Percentiles rank a stretch among this genome's conserved stretches.
phyloP scores from a whole-genome alignment of 1,284 basidiomycete species.

The Flammula alnicola region DNA sequence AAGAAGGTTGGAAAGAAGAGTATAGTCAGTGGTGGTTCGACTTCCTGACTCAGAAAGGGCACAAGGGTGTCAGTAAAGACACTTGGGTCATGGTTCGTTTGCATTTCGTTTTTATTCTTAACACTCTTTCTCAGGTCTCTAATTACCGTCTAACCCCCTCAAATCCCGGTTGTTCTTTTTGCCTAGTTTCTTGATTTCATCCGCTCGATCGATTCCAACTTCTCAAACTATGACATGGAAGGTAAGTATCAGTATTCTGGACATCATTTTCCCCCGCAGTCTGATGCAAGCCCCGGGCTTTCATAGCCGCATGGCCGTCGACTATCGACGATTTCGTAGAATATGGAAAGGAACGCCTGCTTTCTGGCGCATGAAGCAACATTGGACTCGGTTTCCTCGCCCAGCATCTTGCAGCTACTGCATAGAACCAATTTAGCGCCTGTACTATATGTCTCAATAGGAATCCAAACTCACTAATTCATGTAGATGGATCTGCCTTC shows the following conservation, averaged over 20 bases:
- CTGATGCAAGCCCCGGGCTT: too few relatives aligned
- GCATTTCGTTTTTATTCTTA: conserved; percentile 7
- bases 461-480: not conserved
- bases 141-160: not conserved
- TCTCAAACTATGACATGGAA: conserved; percentile 85
- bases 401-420: too few relatives aligned
- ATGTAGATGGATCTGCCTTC: too few relatives aligned
- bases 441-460: conserved; percentile 5
- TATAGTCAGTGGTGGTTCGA: conserved; percentile 87
- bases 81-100: conserved; percentile 86
- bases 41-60: conserved; percentile 73
- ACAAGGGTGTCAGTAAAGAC: conserved; percentile 90
- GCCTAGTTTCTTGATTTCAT: conserved; percentile 82
- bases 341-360: conserved; percentile 54
- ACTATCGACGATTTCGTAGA: conserved; percentile 89
- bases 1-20: conserved; percentile 64
- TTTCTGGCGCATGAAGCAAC: conserved; percentile 15
- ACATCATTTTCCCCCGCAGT: too few relatives aligned
- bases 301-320: conserved; percentile 84
- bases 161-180: conserved; percentile 4
- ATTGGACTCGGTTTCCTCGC: not conserved
- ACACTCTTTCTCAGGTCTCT: not conserved
- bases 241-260: too few relatives aligned
- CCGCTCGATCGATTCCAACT: conserved; percentile 79
- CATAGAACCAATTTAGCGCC: conserved; percentile 2